Evolutionary conservation across 108 stramenopile genomes (phyloP).

Genomic region (Pseudonitzschia pungens): DNA sequence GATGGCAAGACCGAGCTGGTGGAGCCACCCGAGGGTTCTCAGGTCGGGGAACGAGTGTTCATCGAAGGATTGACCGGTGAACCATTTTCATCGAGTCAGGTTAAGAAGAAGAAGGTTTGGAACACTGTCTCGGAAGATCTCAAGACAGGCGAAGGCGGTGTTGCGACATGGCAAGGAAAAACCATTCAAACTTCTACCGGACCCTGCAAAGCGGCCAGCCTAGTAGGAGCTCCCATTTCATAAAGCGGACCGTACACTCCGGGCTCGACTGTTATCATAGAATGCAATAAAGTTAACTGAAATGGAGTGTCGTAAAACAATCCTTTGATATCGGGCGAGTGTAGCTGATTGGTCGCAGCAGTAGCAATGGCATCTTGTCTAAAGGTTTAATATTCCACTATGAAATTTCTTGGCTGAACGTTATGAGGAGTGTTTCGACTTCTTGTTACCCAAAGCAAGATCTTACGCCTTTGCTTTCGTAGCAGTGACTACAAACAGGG

Average conservation of each 20-base stretch:
- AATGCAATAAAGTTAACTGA: no score
- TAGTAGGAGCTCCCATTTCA: constrained; percentile 79
- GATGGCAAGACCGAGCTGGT: constrained; percentile 79
- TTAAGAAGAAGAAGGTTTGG: constrained; percentile 90
- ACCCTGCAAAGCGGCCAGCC: constrained; percentile 58
- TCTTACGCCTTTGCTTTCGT: constrained; percentile 30
- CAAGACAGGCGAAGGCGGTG: constrained; percentile 74
- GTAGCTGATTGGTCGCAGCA: no score
- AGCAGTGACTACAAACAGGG: constrained; percentile 78
- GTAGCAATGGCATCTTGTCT: no score
- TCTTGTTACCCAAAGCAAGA: background rate
- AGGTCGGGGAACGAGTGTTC: constrained; percentile 83
- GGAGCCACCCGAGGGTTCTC: constrained; percentile 72
- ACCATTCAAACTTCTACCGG: constrained; percentile 73
- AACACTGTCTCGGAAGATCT: constrained; percentile 65
- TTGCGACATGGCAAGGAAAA: constrained; percentile 82
- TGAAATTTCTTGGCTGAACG: no score
- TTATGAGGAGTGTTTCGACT: background rate
- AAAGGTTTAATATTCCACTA: no score
- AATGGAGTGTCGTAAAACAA: no score
- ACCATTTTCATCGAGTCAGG: constrained; percentile 72
- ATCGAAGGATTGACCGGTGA: constrained; percentile 81
- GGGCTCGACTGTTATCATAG: background rate
- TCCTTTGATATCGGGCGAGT: background rate
- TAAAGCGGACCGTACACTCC: no score